Base-by-base conservation (phyloP, 495 filamentous ascomycete species). In the Penicillium diatomitis region DNA sequence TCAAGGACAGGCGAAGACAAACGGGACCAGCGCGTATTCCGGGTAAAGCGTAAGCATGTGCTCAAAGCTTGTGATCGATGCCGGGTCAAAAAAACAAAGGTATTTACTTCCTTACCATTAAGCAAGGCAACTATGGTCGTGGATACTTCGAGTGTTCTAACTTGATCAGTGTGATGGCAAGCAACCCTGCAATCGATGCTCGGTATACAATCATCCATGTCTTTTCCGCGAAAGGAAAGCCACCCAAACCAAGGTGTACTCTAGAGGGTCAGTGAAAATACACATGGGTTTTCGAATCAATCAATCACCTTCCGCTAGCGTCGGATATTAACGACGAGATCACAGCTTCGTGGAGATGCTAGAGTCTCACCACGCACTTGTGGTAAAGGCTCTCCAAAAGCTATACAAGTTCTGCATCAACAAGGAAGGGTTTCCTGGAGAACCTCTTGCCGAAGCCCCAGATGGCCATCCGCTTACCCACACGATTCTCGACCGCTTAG, bases 11-110 rank as follows among this genome's bases (percentile, higher is more conserved):
- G 50, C 3, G 67, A 73, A 20, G 70, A 72, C 40, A 74, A 71
- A 51, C 62, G 61, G 8, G 63, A 72, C 37, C 70, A 70, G 38
- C 69, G 69, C 9, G 66, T 74, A 11, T 74, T 73, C 48, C 69
- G 71, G n/a, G 70, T 72, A 40, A 74, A 74, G 50, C 65, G 71
- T 34, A 74, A 74, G 51, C 71, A 74, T 64, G 71, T 74, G 12
- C 49, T 73, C 8, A 74, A 72, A 42, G 71, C 71, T 1, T 74
- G 71, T 47, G 71, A 74, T 62, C 69, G 70, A 7, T 74, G 71
- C 51, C 62, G 71, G 48, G 68, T 74, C 27, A 74, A 74, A 51
- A 74, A 74, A 57, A 71, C 71, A 34, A 74, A 74, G 59, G 71
- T 72, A 41, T 20, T 20, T 1, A 20, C 20, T 63, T 37, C 8